Percentiles rank a stretch among this genome's conserved stretches.
Evolutionary conservation across 805 yeast species (phyloP).

Genomic region (Candida loeiensis): DNA sequence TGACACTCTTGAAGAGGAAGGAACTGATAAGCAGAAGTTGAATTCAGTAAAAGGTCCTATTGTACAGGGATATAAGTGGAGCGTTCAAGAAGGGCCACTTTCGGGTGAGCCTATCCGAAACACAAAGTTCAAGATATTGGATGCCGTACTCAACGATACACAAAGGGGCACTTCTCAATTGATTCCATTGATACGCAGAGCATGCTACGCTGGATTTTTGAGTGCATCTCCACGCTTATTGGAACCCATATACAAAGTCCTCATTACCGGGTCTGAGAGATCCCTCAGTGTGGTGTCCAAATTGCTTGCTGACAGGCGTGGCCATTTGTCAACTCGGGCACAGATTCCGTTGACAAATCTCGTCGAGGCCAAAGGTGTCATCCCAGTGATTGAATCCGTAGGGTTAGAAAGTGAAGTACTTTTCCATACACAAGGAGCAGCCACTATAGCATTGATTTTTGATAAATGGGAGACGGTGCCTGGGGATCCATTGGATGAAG

Average conservation of each 20-base stretch:
- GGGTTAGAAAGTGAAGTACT: slow-evolving; percentile 88
- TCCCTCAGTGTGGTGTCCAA: slow-evolving; percentile 48
- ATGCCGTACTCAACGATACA: slow-evolving; percentile 47
- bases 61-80: slow-evolving; percentile 80
- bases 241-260: slow-evolving; percentile 75
- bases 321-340: slow-evolving; percentile 41
- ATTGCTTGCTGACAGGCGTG: slow-evolving; percentile 64
- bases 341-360: slow-evolving; percentile 76
- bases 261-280: slow-evolving; percentile 50
- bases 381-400: slow-evolving; percentile 87
- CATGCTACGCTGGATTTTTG: slow-evolving; percentile 77
- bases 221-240: slow-evolving; percentile 73
- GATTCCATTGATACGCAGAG: slow-evolving; percentile 77
- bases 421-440: slow-evolving; percentile 73
- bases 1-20: slow-evolving; percentile 66
- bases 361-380: slow-evolving; percentile 52
- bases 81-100: slow-evolving; percentile 83
- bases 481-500: slow-evolving; percentile 83
- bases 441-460: slow-evolving; percentile 64
- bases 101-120: slow-evolving; percentile 77
- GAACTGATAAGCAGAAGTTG: slow-evolving; percentile 56
- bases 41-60: slow-evolving; percentile 50
- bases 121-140: slow-evolving; percentile 67
- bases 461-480: slow-evolving; percentile 76
- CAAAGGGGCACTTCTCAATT: slow-evolving; percentile 64